Percentiles rank a stretch among this genome's conserved stretches.
These are phyloP conservation scores for Trypanosoma boissoni DNA, from an alignment of 208 protist genomes.

Conservation along the genomic window DNA sequence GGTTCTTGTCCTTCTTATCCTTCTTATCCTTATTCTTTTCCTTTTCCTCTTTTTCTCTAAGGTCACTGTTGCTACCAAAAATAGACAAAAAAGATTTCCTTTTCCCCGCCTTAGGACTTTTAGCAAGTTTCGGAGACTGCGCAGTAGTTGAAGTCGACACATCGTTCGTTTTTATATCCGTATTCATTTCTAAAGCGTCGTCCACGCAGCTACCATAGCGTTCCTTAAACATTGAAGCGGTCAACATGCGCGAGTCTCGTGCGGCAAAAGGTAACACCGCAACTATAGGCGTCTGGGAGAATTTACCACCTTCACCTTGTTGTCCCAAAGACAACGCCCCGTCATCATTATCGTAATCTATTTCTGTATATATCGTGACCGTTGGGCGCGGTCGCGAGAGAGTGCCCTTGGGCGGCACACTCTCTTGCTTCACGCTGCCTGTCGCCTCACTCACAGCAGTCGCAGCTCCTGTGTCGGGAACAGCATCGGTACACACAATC, in stretches of 20 bases:
- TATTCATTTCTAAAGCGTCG: not conserved
- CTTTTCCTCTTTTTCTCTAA: conserved; percentile 12
- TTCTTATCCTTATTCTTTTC: conserved; percentile 24
- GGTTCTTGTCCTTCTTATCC: conserved; percentile 9
- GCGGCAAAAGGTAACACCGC: conserved; percentile 39
- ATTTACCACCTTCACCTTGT: conserved; percentile 1
- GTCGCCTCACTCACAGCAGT: no score
- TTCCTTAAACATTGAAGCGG: conserved; percentile 29
- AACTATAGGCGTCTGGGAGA: conserved; percentile 53
- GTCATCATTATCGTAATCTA: not conserved
- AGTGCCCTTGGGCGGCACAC: no score
- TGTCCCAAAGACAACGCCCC: not conserved
- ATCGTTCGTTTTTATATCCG: not conserved
- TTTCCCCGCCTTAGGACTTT: not conserved
- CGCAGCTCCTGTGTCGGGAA: no score
- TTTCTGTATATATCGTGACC: not conserved
- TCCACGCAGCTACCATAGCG: not conserved
- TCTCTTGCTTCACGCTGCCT: no score
- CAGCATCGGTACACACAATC: no score
- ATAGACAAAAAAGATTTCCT: not conserved
- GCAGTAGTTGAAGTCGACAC: no score
- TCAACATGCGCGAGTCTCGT: conserved; percentile 26
- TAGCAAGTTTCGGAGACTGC: not conserved
- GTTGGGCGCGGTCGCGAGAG: not conserved
- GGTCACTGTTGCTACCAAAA: not conserved